A percentile compares a stretch with the other conserved stretches of the same genome.
Evolutionary conservation across 176 grass and related monocot genomes (phyloP).

Genomic region (Pontederia crassipes): DNA sequence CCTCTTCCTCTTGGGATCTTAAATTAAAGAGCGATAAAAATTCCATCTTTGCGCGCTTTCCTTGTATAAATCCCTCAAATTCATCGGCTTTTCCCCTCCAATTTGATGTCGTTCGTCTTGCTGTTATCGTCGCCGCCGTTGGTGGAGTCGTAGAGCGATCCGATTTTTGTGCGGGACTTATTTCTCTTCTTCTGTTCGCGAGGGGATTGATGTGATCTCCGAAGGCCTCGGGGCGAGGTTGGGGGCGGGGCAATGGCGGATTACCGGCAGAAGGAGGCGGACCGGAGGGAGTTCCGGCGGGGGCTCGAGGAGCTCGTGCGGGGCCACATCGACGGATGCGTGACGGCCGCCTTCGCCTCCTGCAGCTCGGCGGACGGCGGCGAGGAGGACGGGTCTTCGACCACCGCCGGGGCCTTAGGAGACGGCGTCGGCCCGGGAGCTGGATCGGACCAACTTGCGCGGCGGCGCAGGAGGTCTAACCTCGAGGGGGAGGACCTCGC

Average conservation of each 20-base stretch:
- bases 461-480: constrained; percentile 15
- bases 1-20: constrained; percentile 11
- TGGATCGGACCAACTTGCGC: background rate
- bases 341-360: constrained; percentile 1
- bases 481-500: constrained; percentile 23
- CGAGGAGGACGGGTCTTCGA: constrained; percentile 5
- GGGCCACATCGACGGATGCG: constrained; percentile 15
- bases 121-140: background rate
- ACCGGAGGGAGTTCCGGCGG: constrained; percentile 15
- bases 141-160: background rate
- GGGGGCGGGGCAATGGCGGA: constrained; percentile 7
- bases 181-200: background rate
- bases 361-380: constrained; percentile 3
- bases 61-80: background rate
- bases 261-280: constrained; percentile 15
- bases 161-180: background rate
- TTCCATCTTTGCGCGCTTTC: too few species aligned
- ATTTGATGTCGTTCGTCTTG: background rate
- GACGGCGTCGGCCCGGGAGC: background rate
- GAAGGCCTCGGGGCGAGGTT: background rate
- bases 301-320: constrained; percentile 18
- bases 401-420: background rate
- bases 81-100: background rate
- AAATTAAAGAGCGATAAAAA: too few species aligned
- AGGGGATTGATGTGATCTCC: too few species aligned